Percentiles rank a stretch among this genome's conserved stretches.
Evolutionary conservation across 2,329 filamentous ascomycete species (phyloP).

Genomic region (Atkinsonella hypoxylon): DNA sequence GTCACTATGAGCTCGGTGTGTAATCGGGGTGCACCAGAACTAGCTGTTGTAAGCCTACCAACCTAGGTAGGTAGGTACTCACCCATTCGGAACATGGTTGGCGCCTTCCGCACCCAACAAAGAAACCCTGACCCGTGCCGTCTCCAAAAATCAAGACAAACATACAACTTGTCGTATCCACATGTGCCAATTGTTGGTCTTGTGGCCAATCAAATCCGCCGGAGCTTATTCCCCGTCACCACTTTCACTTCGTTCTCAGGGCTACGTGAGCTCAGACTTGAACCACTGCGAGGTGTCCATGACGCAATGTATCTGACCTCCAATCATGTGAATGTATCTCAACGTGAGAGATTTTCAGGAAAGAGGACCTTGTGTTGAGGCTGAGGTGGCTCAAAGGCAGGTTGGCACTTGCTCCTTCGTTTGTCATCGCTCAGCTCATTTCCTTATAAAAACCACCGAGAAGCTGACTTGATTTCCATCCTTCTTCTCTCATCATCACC

Average conservation of each 20-base stretch:
- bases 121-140: background rate
- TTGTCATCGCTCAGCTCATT: background rate
- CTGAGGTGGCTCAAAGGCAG: background rate
- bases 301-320: conserved; percentile 1
- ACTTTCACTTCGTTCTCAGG: background rate
- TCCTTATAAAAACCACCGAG: conserved; percentile 1
- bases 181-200: background rate
- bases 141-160: background rate
- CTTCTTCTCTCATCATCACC: background rate
- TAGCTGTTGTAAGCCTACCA: background rate
- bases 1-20: too few species aligned
- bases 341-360: background rate
- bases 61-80: too few species aligned
- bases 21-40: too few species aligned
- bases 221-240: conserved; percentile 1
- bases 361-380: background rate
- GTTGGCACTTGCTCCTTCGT: background rate
- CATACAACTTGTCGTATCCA: background rate
- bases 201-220: background rate
- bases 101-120: too few species aligned
- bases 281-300: too few species aligned
- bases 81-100: background rate
- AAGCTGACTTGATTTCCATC: background rate
- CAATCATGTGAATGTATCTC: conserved; percentile 2
- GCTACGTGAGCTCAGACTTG: background rate